A percentile compares a stretch with the other conserved stretches of the same genome.
phyloP scores from a whole-genome alignment of 169 alveolate species.

The Cytauxzoon felis region DNA sequence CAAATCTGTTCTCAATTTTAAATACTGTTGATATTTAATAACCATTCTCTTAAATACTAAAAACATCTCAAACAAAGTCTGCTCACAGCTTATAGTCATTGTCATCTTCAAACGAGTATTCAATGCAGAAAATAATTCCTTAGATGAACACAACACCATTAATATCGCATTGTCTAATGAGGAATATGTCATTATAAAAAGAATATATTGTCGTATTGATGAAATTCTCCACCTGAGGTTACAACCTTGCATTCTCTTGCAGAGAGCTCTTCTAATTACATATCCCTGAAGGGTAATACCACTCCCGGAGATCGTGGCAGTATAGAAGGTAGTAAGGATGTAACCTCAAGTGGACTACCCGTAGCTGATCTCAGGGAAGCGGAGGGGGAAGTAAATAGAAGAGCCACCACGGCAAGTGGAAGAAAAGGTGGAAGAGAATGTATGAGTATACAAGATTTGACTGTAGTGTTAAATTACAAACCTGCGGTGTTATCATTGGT shows the following conservation, averaged over 20 bases:
- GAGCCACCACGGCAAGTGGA: no score
- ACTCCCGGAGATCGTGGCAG: no score
- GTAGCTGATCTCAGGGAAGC: no score
- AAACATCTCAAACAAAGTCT: conserved; percentile 52
- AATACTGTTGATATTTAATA: conserved; percentile 31
- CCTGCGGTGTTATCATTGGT: conserved; percentile 3
- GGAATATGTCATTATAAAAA: neutral
- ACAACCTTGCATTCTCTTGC: no score
- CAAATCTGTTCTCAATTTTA: conserved; percentile 5
- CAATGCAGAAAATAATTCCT: conserved; percentile 51
- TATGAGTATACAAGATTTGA: neutral
- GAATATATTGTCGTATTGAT: no score
- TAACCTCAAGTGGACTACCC: no score
- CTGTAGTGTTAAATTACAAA: neutral
- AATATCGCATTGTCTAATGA: conserved; percentile 31
- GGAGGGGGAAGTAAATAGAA: no score
- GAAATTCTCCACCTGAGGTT: no score
- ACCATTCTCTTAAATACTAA: conserved; percentile 37
- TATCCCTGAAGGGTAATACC: no score
- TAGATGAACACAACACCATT: conserved; percentile 46
- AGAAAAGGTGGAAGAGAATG: no score
- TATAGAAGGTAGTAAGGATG: no score
- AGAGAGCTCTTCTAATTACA: no score
- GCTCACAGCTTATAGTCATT: conserved; percentile 54
- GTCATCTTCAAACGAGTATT: conserved; percentile 45